Conservation (phyloP, 208 protist species). For the Herpetomonas tarakana region DNA sequence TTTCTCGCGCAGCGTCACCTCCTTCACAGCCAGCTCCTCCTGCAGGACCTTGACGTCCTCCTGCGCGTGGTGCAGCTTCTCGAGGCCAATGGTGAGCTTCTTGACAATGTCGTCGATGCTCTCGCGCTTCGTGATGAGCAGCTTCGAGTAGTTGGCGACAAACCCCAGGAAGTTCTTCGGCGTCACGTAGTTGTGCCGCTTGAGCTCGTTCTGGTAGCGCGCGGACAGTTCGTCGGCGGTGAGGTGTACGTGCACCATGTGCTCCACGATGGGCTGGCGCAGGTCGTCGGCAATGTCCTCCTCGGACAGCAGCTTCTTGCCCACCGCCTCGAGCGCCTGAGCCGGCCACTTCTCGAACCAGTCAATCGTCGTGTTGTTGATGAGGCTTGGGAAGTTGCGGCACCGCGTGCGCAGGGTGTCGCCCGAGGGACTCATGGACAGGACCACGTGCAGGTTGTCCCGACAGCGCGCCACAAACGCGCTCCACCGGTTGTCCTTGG, state of each 20-base stretch:
- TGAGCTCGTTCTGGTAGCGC: conserved; percentile 90
- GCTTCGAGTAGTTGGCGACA: conserved; percentile 94
- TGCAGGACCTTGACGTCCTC: conserved; percentile 96
- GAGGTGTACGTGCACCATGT: conserved; percentile 97
- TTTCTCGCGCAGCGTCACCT: conserved; percentile 94
- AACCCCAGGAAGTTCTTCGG: conserved; percentile 99
- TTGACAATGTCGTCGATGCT: conserved; percentile 93
- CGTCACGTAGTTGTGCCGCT: conserved; percentile 98
- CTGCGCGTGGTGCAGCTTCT: conserved; percentile 95
- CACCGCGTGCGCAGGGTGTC: conserved; percentile 95
- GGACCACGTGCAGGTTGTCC: conserved; percentile 98
- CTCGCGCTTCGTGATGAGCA: conserved; percentile 93
- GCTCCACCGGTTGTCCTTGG: conserved; percentile 97
- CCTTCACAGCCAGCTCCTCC: conserved; percentile 92
- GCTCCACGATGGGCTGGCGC: conserved; percentile 84
- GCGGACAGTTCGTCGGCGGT: conserved; percentile 83
- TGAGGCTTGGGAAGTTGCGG: conserved; percentile 97
- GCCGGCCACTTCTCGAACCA: conserved; percentile 99
- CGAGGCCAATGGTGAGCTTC: conserved; percentile 96
- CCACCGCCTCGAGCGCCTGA: conserved; percentile 95
- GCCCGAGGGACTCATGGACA: conserved; percentile 98
- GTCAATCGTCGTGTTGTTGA: conserved; percentile 99
- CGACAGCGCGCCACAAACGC: conserved; percentile 97
- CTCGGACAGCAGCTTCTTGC: conserved; percentile 76
- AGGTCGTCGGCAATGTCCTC: conserved; percentile 90